Evolutionary conservation across 331 rosid species (phyloP).

Genomic region (Rosa hybrid): DNA sequence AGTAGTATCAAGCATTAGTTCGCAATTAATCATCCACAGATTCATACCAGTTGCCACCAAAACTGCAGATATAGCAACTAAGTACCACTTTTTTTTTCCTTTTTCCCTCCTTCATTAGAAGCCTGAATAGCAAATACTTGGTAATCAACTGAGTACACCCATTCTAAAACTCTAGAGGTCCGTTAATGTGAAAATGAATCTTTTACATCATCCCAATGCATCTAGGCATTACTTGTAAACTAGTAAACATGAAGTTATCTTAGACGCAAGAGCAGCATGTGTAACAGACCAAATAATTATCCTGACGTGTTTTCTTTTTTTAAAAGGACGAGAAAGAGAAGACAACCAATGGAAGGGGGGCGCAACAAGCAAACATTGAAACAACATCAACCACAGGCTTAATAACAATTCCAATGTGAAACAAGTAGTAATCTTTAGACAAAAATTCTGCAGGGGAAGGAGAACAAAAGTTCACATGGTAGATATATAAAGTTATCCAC

Average conservation of each 20-base stretch:
- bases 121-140: neutral
- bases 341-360: neutral
- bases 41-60: neutral
- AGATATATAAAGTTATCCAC: neutral
- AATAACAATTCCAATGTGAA: neutral
- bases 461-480: neutral
- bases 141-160: neutral
- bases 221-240: neutral
- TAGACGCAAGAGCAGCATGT: neutral
- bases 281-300: neutral
- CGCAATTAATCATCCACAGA: neutral
- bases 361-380: neutral
- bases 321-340: neutral
- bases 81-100: neutral
- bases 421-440: neutral
- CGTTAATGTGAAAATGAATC: neutral
- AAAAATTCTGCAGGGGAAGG: neutral
- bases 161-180: neutral
- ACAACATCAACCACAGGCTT: neutral
- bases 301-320: neutral
- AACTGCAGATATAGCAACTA: neutral
- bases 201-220: neutral
- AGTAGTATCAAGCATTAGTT: neutral
- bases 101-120: neutral
- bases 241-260: neutral